Conservation (phyloP, 495 filamentous ascomycete species). For the Aspergillus biplanus region DNA sequence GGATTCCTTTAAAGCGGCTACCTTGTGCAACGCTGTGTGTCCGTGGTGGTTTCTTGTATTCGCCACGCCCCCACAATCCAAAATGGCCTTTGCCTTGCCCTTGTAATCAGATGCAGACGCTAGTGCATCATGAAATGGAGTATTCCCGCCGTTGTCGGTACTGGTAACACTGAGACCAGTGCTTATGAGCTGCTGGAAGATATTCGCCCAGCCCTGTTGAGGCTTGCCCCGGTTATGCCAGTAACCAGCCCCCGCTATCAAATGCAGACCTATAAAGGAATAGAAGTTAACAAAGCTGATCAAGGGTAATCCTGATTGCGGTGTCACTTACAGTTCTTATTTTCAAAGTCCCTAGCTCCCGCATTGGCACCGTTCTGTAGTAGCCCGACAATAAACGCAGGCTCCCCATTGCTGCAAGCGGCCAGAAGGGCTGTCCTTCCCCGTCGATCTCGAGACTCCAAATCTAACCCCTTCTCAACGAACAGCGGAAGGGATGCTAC, state of each 20-base stretch:
- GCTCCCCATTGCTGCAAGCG: neutral
- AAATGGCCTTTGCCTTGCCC: neutral
- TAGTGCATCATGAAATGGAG: conserved; percentile 5
- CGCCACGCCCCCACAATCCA: neutral
- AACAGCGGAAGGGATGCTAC: neutral
- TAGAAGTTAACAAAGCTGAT: neutral
- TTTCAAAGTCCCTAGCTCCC: conserved; percentile 6
- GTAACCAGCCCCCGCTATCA: neutral
- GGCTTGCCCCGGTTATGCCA: neutral
- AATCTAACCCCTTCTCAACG: conserved; percentile 2
- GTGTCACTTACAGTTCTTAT: conserved; percentile 1
- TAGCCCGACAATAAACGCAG: neutral
- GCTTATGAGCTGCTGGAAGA: conserved; percentile 1
- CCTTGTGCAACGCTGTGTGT: conserved; percentile 11
- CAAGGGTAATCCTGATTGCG: neutral
- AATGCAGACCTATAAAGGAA: conserved; percentile 4
- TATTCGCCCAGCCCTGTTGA: neutral
- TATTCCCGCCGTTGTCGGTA: conserved; percentile 6
- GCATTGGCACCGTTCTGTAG: conserved; percentile 1
- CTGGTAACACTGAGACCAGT: conserved; percentile 9
- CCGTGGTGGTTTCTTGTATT: conserved; percentile 6
- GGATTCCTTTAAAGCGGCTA: neutral
- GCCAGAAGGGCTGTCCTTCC: conserved; percentile 9
- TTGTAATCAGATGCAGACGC: neutral
- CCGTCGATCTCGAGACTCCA: neutral